These are phyloP conservation scores for Suillus clintonianus DNA, from an alignment of 768 basidiomycete species.

Conservation along the genomic window DNA sequence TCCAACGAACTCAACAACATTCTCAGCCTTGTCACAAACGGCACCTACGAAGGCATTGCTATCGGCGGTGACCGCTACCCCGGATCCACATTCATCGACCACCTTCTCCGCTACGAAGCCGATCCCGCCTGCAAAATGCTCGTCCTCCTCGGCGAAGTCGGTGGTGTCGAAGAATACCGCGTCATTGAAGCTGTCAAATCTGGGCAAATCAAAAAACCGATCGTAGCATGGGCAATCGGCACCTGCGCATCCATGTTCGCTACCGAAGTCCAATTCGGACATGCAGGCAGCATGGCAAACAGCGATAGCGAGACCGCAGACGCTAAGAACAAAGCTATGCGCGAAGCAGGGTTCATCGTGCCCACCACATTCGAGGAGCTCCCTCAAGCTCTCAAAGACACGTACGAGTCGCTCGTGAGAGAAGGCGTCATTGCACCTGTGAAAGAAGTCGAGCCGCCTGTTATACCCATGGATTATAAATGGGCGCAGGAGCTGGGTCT, in stretches of 20 bases:
- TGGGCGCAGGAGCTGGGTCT: conserved; percentile 99
- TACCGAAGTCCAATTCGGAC: conserved; percentile 99
- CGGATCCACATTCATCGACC: conserved; percentile 98
- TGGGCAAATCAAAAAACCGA: conserved; percentile 94
- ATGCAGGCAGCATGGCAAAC: conserved; percentile 98
- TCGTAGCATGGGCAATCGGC: conserved; percentile 99
- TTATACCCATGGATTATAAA: conserved; percentile 99
- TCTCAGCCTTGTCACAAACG: conserved; percentile 92
- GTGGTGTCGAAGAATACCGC: conserved; percentile 98
- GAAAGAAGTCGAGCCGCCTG: conserved; percentile 85
- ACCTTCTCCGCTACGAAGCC: conserved; percentile 94
- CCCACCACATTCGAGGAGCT: conserved; percentile 98
- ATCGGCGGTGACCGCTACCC: conserved; percentile 99
- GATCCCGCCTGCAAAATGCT: conserved; percentile 99
- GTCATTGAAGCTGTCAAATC: conserved; percentile 96
- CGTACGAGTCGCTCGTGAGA: conserved; percentile 80
- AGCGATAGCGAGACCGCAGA: conserved; percentile 97
- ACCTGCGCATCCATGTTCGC: conserved; percentile 99
- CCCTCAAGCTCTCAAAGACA: conserved; percentile 65
- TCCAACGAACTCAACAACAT: conserved; percentile 99
- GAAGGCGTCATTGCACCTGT: conserved; percentile 67
- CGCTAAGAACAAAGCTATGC: conserved; percentile 86
- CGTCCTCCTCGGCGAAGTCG: conserved; percentile 96
- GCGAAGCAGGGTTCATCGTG: conserved; percentile 91
- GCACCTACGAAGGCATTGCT: conserved; percentile 99